phyloP scores from a whole-genome alignment of 306 rosid genomes.

The Fagus sylvatica region DNA sequence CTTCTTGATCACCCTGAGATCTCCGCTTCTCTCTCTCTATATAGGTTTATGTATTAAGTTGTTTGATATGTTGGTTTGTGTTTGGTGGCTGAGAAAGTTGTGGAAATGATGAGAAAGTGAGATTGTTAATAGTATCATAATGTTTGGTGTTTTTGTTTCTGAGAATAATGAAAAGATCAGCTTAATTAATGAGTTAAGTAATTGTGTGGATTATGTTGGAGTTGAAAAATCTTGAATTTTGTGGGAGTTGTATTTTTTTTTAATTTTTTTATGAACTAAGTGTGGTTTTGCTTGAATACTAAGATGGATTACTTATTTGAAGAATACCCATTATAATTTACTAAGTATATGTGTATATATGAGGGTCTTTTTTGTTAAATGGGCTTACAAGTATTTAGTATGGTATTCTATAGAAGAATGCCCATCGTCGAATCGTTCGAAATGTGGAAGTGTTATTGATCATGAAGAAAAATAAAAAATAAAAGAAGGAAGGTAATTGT shows the following conservation, averaged over 20 bases:
- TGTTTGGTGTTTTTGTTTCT: not conserved
- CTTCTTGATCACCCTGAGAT: not conserved
- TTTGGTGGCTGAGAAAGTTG: not conserved
- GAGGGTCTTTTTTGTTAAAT: conserved; percentile 28
- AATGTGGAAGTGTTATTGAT: not conserved
- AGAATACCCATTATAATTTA: conserved; percentile 10
- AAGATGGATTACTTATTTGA: conserved; percentile 34
- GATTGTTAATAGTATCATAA: not conserved
- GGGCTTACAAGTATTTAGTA: not conserved
- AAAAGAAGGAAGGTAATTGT: not conserved
- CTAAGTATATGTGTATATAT: not conserved
- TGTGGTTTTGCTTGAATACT: conserved; percentile 42
- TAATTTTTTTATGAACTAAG: conserved; percentile 20
- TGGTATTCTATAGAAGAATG: not conserved
- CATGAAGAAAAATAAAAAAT: not conserved
- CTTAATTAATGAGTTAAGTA: not conserved
- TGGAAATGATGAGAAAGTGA: not conserved
- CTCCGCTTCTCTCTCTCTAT: not conserved
- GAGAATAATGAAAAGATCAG: not conserved
- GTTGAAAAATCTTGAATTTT: not conserved
- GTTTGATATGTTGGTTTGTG: not conserved
- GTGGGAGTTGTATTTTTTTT: conserved; percentile 1
- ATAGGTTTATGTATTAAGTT: not conserved
- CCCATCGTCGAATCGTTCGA: not conserved
- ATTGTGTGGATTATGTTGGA: not conserved